Evolutionary conservation across 2,329 filamentous ascomycete genomes (phyloP).

Genomic region (Claviceps purpurea): DNA sequence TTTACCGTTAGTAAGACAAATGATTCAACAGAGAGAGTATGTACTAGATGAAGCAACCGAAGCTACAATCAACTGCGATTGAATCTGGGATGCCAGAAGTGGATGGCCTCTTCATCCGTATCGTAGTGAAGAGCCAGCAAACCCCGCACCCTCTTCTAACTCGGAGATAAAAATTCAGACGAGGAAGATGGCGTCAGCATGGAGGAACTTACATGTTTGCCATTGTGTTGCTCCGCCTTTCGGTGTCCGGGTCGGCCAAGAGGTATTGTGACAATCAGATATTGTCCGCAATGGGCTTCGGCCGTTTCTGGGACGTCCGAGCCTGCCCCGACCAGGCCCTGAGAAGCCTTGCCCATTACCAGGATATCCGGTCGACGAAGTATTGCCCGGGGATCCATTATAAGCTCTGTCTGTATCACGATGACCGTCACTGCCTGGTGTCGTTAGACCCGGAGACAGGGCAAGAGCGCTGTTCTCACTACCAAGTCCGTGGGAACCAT

Average conservation of each 20-base stretch:
- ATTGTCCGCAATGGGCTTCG: constrained; percentile 50
- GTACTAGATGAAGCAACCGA: background rate
- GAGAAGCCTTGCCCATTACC: constrained; percentile 51
- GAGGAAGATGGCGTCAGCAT: background rate
- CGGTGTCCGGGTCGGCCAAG: constrained; percentile 36
- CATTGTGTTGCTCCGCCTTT: constrained; percentile 33
- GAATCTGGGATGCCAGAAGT: background rate
- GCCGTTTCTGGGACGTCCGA: constrained; percentile 52
- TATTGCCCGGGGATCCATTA: constrained; percentile 13
- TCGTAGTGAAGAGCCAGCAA: too few species aligned
- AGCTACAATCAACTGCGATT: background rate
- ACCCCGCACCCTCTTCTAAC: too few species aligned
- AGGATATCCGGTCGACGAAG: constrained; percentile 35
- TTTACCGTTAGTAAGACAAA: background rate
- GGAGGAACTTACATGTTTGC: constrained; percentile 26
- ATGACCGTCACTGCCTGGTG: constrained; percentile 17
- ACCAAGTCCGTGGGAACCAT: constrained; percentile 24
- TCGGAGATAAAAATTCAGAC: too few species aligned
- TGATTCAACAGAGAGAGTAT: background rate
- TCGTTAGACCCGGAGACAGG: constrained; percentile 12
- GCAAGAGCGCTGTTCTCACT: constrained; percentile 28
- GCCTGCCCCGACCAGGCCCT: constrained; percentile 71
- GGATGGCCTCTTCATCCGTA: background rate
- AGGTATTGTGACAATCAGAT: constrained; percentile 42
- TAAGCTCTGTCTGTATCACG: constrained; percentile 14